phyloP scores from a whole-genome alignment of 1,284 basidiomycete species.

The Ustanciosporium gigantosporum region DNA sequence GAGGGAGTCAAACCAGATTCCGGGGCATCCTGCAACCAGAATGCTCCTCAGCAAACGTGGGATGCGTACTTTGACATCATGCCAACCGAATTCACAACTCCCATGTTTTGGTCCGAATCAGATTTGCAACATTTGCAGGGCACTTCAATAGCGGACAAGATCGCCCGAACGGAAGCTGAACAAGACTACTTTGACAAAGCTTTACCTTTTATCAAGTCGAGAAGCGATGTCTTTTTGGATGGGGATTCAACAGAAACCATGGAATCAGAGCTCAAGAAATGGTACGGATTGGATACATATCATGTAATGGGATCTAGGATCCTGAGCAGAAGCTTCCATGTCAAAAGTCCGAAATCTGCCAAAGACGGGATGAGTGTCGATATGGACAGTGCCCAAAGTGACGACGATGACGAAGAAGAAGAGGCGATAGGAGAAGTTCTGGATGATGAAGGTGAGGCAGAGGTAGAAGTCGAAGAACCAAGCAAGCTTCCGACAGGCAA shows the following conservation, averaged over 20 bases:
- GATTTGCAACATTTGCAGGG: constrained; percentile 80
- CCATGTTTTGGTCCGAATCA: constrained; percentile 87
- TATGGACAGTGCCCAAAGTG: constrained; percentile 54
- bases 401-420: constrained; percentile 31
- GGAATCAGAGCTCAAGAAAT: constrained; percentile 27
- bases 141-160: constrained; percentile 81
- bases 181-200: constrained; percentile 67
- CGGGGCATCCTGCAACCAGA: not conserved
- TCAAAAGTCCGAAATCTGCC: constrained; percentile 61
- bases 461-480: constrained; percentile 4
- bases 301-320: constrained; percentile 93
- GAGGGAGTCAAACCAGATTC: constrained; percentile 26
- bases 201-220: constrained; percentile 60
- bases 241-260: constrained; percentile 45
- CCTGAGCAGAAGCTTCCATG: constrained; percentile 83
- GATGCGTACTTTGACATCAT: constrained; percentile 63
- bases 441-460: constrained; percentile 41
- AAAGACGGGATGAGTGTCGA: constrained; percentile 37
- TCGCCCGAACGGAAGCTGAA: constrained; percentile 83
- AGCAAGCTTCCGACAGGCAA: constrained; percentile 1
- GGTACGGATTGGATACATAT: constrained; percentile 76
- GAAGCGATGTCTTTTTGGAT: constrained; percentile 40
- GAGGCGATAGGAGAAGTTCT: constrained; percentile 36
- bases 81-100: constrained; percentile 75
- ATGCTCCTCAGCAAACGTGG: constrained; percentile 39